Evolutionary conservation across 1,284 basidiomycete species (phyloP).

Genomic region (Cystobasidium pallidum): DNA sequence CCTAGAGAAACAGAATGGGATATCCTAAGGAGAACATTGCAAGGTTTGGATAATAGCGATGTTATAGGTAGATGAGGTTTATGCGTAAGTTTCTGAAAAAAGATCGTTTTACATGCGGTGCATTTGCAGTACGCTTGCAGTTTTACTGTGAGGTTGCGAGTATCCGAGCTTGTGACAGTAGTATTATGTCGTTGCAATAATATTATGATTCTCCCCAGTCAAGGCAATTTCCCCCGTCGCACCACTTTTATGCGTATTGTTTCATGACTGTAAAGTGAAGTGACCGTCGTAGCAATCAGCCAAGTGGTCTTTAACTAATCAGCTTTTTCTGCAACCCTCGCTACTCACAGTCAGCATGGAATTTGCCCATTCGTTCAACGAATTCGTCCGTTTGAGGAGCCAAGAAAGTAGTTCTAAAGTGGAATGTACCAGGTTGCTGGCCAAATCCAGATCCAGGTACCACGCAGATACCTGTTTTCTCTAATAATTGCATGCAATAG

Average conservation of each 20-base stretch:
- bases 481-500: constrained; percentile 79
- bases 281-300: background rate
- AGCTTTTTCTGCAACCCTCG: background rate
- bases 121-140: too few relatives aligned
- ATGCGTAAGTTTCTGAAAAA: background rate
- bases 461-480: constrained; percentile 88
- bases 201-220: background rate
- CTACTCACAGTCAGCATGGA: constrained; percentile 68
- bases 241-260: constrained; percentile 19
- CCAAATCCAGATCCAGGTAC: constrained; percentile 91
- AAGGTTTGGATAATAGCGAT: constrained; percentile 23
- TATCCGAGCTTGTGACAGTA: background rate
- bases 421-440: constrained; percentile 81
- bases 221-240: background rate
- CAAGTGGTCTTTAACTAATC: background rate
- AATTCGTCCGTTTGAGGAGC: constrained; percentile 74
- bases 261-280: constrained; percentile 36
- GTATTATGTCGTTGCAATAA: background rate
- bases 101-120: background rate
- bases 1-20: constrained; percentile 47
- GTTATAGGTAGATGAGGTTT: constrained; percentile 18
- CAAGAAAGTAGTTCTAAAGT: constrained; percentile 65
- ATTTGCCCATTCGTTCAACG: constrained; percentile 77
- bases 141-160: background rate
- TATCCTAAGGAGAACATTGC: constrained; percentile 36